Base-by-base conservation (phyloP, 495 filamentous ascomycete species). In the Aspergillus affinis region DNA sequence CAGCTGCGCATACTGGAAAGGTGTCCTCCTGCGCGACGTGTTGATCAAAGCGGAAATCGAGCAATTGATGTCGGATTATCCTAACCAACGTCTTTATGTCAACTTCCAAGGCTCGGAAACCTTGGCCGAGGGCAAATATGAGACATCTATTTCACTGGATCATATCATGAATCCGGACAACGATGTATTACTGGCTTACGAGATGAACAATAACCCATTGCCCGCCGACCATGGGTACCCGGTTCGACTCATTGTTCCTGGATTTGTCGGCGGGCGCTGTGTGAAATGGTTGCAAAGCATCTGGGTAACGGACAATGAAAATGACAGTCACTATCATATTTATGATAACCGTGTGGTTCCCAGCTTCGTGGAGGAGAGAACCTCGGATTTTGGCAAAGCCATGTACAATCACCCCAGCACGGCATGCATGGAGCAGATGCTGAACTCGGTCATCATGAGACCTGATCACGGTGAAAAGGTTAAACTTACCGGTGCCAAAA, bases 201-300 rank as follows among this genome's bases (percentile, higher is more conserved):
- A 75, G 47, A 86, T 86, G 84, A 87, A 87, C 61, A 77, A 79
- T 57, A 54, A 61, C 17, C 70, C 75, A 2, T 65, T 87, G 2
- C 79, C 84, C 0, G 75, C 78, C n/a, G 82, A 85, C 52, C 84
- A 87, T 59, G 84, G 84, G 3, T 85, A 78, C 61, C 84, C 84
- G 0, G 61, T 86, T 4, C 77, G 84, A 9, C 70, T 82, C 0
- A 69, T 87, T n/a, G 74, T 86, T 2, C 84, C 84, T 4, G 84
- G 84, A 0, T 77, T 77, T 29, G 81, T 85, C 3, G 84, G 80
- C 0, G 84, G 77, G 13, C 78, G 84, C 17, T 78, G 72, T 6
- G 82, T 87, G 27, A 87, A 87, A 57, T 87, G 84, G 84, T 73
- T 86, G 5, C 74, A 64, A 58, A 78, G 74, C 54, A 81, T 87